These are phyloP conservation scores for Oryza glumipatula DNA, from an alignment of 176 grass and related monocot species.

Conservation along the genomic window DNA sequence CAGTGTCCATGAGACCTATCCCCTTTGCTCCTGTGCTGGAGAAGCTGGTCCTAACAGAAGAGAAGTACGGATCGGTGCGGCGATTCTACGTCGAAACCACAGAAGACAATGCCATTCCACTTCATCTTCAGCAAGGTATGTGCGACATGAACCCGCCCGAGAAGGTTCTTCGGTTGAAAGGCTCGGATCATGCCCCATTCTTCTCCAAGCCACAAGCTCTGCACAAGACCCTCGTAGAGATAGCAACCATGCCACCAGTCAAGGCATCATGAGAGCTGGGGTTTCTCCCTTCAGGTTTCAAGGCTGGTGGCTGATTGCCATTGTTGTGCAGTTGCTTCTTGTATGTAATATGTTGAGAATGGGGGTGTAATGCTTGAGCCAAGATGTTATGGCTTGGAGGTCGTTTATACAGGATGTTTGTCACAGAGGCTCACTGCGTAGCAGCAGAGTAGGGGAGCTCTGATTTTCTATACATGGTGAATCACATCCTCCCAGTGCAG, in stretches of 20 bases:
- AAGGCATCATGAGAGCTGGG: conserved; percentile 38
- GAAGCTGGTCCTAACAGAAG: conserved; percentile 66
- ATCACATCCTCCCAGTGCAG: neutral
- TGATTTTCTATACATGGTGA: neutral
- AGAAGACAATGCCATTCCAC: conserved; percentile 83
- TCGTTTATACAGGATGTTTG: neutral
- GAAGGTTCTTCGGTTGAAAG: conserved; percentile 80
- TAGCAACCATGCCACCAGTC: conserved; percentile 54
- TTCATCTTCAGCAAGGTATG: conserved; percentile 74
- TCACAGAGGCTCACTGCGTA: neutral
- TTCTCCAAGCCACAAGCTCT: conserved; percentile 95
- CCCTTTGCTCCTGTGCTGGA: conserved; percentile 82
- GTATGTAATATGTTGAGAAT: conserved; percentile 44
- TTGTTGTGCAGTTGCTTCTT: conserved; percentile 2
- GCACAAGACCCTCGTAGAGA: conserved; percentile 80
- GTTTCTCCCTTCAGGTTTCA: neutral
- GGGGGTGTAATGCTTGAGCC: neutral
- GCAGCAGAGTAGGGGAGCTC: conserved; percentile 1
- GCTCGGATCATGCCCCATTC: conserved; percentile 89
- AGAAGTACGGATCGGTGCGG: conserved; percentile 79
- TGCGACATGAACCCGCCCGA: conserved; percentile 68
- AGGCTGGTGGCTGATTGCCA: neutral
- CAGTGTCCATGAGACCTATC: conserved; percentile 83
- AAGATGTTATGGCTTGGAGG: neutral
- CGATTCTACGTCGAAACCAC: conserved; percentile 84